Evolutionary conservation across 371 early-diverging fungal genomes (phyloP), one percentile per base, ranked within the genome.

Genomic region (Mucor mucedo): DNA sequence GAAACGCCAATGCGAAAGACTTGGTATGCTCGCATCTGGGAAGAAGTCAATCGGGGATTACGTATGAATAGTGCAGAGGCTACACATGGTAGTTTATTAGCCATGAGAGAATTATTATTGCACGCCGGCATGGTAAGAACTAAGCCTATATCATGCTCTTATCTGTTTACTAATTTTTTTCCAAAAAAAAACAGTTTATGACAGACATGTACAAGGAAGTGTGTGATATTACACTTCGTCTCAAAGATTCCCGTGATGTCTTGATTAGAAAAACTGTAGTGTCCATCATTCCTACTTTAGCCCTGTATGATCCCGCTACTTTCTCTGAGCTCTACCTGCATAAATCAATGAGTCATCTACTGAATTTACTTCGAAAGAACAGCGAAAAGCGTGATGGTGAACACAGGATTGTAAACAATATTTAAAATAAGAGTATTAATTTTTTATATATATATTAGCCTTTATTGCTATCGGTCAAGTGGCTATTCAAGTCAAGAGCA

Each of bases 41-140:
- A 94, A n/a, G 97, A 97, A 57, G 89, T 90, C 5, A 87, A 88
- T 58, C 84, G 87, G 48, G 93, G 93, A 8, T 72, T 95, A 48
- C 90, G 89, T 55, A 65, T 84, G 41, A 86, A 81, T 35, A 89
- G 77, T 42, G 78, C 85, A 2, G 99, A 98, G 58, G 84, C 89
- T n/a, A 88, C 92, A 14, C 98, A 98, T 71, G 98, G 95, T 4
- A 88, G 92, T 40, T 78, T 98, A 29, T 78, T 98, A 55, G 90
- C 91, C 0, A 85, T 91, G 70, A 80, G 90, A 49, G 95, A 93
- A 71, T 71, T 98, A 54, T 71, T 97, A 14, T 72, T 83, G 50
- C 91, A 93, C 65, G 88, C 96, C 16, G 93, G 93, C 50, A 90
- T 90, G 90, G 93, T 93, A 74, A 52, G 30, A 40, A 14, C 4